A percentile compares a stretch with the other conserved stretches of the same genome.
Evolutionary conservation across 2,329 filamentous ascomycete species (phyloP).

Genomic region (Epichloe sp.): DNA sequence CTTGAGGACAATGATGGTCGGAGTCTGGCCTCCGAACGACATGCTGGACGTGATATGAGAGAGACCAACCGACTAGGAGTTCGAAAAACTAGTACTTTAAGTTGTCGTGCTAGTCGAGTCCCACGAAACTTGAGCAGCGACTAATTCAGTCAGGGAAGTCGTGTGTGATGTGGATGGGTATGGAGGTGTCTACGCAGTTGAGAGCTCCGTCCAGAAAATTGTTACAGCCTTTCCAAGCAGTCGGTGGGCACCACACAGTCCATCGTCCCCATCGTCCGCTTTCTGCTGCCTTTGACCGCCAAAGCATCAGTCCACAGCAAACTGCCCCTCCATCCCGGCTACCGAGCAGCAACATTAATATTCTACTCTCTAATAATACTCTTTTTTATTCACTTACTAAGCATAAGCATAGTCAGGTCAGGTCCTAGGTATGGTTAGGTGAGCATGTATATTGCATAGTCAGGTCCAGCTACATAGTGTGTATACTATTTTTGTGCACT

Average conservation of each 20-base stretch:
- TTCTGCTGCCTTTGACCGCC: slow-evolving; percentile 2
- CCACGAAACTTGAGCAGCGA: not conserved
- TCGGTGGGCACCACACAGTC: not conserved
- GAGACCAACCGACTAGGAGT: slow-evolving; percentile 4
- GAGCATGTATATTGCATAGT: too few relatives aligned
- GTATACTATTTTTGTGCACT: too few relatives aligned
- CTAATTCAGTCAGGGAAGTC: not conserved
- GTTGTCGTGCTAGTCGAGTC: not conserved
- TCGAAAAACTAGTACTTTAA: slow-evolving; percentile 6
- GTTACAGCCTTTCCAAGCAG: slow-evolving; percentile 1
- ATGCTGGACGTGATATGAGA: slow-evolving; percentile 35
- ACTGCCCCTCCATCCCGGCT: not conserved
- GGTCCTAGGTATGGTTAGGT: too few relatives aligned
- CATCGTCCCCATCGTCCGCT: not conserved
- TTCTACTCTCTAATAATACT: too few relatives aligned
- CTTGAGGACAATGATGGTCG: slow-evolving; percentile 95
- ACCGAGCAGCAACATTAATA: too few relatives aligned
- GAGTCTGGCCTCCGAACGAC: slow-evolving; percentile 96
- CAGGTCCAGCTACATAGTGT: too few relatives aligned
- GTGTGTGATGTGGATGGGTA: not conserved
- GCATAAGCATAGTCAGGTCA: too few relatives aligned
- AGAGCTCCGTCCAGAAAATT: slow-evolving; percentile 6
- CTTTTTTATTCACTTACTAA: too few relatives aligned
- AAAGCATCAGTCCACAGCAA: not conserved
- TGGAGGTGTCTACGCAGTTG: not conserved